Conservation (phyloP, 768 basidiomycete species). For the Boletus barrowsii region DNA sequence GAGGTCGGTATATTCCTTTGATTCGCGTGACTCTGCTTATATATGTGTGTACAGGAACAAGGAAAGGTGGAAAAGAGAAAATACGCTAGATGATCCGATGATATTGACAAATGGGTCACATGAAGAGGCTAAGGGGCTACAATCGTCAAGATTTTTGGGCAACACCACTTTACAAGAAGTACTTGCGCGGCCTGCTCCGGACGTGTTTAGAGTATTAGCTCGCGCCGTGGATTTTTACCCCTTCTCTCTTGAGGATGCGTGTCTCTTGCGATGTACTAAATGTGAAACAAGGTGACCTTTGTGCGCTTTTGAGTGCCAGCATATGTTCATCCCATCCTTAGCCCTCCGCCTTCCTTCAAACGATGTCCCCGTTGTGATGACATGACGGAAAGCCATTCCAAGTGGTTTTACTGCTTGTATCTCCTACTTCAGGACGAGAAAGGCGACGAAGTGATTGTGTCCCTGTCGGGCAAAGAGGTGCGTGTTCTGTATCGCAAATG, state of each 20-base stretch:
- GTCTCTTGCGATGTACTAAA: constrained; percentile 47
- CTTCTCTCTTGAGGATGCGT: constrained; percentile 43
- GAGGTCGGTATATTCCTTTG: constrained; percentile 11
- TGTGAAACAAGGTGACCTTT: constrained; percentile 49
- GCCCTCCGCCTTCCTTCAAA: constrained; percentile 41
- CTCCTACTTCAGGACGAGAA: constrained; percentile 51
- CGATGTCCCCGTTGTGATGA: constrained; percentile 55
- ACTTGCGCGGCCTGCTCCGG: constrained; percentile 29
- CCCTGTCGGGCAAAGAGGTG: constrained; percentile 48
- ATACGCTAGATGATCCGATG: constrained; percentile 4
- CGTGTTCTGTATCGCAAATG: constrained; percentile 9
- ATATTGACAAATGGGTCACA: neutral
- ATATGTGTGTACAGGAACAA: constrained; percentile 28
- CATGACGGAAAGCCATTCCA: constrained; percentile 47
- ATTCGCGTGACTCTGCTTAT: neutral
- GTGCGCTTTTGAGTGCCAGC: neutral
- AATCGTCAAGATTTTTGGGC: neutral
- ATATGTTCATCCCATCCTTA: constrained; percentile 21
- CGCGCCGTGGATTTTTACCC: constrained; percentile 58
- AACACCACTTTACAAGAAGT: constrained; percentile 40
- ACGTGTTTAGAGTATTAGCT: constrained; percentile 43
- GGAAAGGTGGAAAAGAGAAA: constrained; percentile 30
- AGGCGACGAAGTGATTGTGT: constrained; percentile 41
- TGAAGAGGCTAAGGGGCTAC: constrained; percentile 2
- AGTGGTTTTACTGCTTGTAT: constrained; percentile 47